A percentile compares a stretch with the other conserved stretches of the same genome.
These are phyloP conservation scores for Cenchrus purpureus DNA, from an alignment of 176 grass and related monocot species.

Conservation along the genomic window DNA sequence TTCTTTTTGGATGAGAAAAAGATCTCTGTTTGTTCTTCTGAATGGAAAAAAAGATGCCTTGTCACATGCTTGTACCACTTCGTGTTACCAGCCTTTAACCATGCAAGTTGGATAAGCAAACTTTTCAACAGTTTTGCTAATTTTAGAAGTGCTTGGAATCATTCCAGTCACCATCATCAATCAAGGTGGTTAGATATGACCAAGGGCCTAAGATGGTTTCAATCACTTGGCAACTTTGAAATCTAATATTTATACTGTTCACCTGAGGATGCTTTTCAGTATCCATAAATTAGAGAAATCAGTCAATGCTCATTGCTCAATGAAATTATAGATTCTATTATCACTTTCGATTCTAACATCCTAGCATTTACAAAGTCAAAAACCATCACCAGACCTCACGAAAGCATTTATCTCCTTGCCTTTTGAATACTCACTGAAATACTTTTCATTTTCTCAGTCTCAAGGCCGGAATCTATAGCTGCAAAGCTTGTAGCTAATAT, in stretches of 20 bases:
- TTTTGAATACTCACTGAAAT: background rate
- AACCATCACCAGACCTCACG: background rate
- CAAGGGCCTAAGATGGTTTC: background rate
- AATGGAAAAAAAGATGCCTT: background rate
- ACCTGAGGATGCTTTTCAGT: constrained; percentile 1
- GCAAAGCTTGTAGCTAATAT: constrained; percentile 99
- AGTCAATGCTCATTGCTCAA: background rate
- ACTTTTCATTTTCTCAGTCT: constrained; percentile 59
- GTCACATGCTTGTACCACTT: background rate
- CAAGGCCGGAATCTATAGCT: constrained; percentile 99
- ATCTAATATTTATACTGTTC: background rate
- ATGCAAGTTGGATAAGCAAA: background rate
- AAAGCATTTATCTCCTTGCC: background rate
- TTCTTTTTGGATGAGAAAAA: background rate
- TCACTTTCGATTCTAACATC: background rate
- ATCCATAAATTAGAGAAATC: constrained; percentile 12
- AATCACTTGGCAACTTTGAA: background rate
- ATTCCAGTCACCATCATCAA: background rate
- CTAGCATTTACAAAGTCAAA: background rate
- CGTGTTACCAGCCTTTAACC: constrained; percentile 5
- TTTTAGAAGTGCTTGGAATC: background rate
- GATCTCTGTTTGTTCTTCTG: background rate
- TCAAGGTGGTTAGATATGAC: background rate
- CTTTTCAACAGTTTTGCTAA: constrained; percentile 9
- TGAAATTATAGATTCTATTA: constrained; percentile 8